Conservation (phyloP, 768 basidiomycete genomes). For the Crucibulum laeve region DNA sequence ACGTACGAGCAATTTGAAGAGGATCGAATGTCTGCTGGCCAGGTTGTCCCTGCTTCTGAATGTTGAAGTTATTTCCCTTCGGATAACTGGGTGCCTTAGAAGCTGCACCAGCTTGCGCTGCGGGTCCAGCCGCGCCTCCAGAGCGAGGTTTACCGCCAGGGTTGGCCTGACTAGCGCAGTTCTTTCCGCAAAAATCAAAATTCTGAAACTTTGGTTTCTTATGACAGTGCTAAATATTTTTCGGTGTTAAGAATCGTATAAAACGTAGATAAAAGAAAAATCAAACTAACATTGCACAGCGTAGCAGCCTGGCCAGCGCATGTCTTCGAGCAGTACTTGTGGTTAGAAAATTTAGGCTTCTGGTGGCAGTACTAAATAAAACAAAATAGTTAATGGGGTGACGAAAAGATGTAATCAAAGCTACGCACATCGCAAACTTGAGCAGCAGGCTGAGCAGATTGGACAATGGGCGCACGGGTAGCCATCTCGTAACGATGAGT, state of each 20-base stretch:
- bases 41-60: conserved; percentile 8
- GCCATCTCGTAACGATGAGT: conserved; percentile 19
- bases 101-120: conserved; percentile 2
- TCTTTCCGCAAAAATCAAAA: conserved; percentile 63
- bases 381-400: background rate
- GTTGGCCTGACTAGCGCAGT: conserved; percentile 48
- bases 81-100: conserved; percentile 11
- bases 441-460: conserved; percentile 15
- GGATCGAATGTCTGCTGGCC: conserved; percentile 27
- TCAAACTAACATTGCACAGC: conserved; percentile 37
- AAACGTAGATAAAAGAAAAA: background rate
- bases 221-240: conserved; percentile 41
- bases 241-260: conserved; percentile 1
- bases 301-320: conserved; percentile 42
- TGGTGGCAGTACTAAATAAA: conserved; percentile 41
- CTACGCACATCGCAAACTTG: conserved; percentile 37
- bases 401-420: background rate
- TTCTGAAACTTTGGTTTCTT: conserved; percentile 55
- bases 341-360: conserved; percentile 42
- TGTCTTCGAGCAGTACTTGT: conserved; percentile 50
- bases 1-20: conserved; percentile 35
- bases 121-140: conserved; percentile 5
- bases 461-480: conserved; percentile 16
- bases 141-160: conserved; percentile 16
- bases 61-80: conserved; percentile 11